These are phyloP conservation scores for Bipolaris zeicola DNA, from an alignment of 2,329 filamentous ascomycete genomes.

Conservation along the genomic window DNA sequence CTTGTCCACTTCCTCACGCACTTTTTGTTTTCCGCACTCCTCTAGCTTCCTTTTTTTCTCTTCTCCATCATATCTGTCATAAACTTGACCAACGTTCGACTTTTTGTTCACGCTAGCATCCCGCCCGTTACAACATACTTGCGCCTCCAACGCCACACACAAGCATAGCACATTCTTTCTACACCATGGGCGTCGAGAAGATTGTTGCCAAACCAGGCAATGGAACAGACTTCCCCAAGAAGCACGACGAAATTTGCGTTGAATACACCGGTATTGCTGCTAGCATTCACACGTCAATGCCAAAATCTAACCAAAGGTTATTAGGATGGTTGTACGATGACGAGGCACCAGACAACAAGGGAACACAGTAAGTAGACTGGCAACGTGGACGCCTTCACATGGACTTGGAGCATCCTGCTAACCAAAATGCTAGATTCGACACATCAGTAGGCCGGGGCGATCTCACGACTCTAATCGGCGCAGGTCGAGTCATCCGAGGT, in stretches of 20 bases:
- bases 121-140: neutral
- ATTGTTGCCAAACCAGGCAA: conserved; percentile 66
- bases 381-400: conserved; percentile 2
- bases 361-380: conserved; percentile 66
- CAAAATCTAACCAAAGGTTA: conserved; percentile 16
- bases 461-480: conserved; percentile 79
- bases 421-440: conserved; percentile 72
- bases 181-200: conserved; percentile 68
- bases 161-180: conserved; percentile 1
- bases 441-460: conserved; percentile 77
- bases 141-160: neutral
- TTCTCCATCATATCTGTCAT: neutral
- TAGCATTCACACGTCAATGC: neutral
- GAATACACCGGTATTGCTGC: conserved; percentile 72
- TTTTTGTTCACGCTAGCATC: neutral
- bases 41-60: neutral
- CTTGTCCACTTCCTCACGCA: conserved; percentile 17
- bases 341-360: conserved; percentile 65
- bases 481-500: conserved; percentile 87
- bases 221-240: conserved; percentile 62
- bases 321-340: conserved; percentile 74
- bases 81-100: neutral
- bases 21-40: conserved; percentile 3
- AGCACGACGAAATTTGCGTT: conserved; percentile 78
- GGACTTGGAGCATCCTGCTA: conserved; percentile 8